These are phyloP conservation scores for Bassia scoparia DNA, from an alignment of 148 eudicot species.

Conservation along the genomic window DNA sequence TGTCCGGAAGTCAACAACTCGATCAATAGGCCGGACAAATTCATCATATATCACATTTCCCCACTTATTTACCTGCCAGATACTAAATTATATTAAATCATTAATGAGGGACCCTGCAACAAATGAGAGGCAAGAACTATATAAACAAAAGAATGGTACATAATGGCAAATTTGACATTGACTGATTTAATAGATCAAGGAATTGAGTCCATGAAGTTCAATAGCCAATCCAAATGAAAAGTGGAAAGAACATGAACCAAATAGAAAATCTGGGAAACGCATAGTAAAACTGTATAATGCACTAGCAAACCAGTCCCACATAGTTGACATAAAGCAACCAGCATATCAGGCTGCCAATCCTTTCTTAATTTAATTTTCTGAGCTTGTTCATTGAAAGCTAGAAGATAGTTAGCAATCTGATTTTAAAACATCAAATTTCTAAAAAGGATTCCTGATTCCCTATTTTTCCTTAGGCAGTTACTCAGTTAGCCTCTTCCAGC, in stretches of 20 bases:
- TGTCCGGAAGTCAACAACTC: slow-evolving; percentile 96
- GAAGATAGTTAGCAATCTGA: too few species aligned
- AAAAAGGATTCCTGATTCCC: too few species aligned
- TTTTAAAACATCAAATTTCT: too few species aligned
- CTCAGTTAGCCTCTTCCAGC: too few species aligned
- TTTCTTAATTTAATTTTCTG: neutral
- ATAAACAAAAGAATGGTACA: neutral
- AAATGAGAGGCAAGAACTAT: slow-evolving; percentile 6
- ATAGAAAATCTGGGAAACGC: neutral
- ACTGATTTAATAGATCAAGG: neutral
- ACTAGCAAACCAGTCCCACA: neutral
- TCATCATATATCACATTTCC: slow-evolving; percentile 92
- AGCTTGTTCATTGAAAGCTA: too few species aligned
- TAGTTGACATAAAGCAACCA: too few species aligned
- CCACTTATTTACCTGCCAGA: slow-evolving; percentile 87
- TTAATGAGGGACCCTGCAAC: slow-evolving; percentile 9
- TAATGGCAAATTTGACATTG: too few species aligned
- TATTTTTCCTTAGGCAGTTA: too few species aligned
- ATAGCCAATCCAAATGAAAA: neutral
- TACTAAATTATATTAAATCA: slow-evolving; percentile 36
- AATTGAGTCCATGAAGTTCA: neutral
- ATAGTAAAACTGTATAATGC: neutral
- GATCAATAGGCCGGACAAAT: slow-evolving; percentile 82
- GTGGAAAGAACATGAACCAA: neutral
- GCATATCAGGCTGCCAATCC: too few species aligned